phyloP scores from a whole-genome alignment of 495 filamentous ascomycete genomes.

The Neurospora tetrasperma region DNA sequence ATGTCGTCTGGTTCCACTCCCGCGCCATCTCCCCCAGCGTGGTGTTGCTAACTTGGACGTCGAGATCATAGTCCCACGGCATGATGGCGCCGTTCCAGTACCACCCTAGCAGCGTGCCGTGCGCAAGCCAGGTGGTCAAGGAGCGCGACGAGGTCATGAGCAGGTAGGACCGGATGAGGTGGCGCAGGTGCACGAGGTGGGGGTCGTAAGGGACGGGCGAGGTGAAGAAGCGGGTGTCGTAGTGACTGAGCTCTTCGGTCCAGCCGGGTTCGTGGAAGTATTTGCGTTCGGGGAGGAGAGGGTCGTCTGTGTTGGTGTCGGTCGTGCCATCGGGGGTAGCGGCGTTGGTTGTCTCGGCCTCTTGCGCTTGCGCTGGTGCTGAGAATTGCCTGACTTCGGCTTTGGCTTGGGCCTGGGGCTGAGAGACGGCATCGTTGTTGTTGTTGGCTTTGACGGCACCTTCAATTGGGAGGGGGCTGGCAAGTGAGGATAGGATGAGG shows the following conservation, averaged over 20 bases:
- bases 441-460: background rate
- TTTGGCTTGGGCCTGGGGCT: background rate
- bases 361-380: background rate
- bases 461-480: background rate
- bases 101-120: constrained; percentile 81
- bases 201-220: constrained; percentile 49
- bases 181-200: constrained; percentile 50
- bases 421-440: background rate
- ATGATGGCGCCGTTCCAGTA: constrained; percentile 83
- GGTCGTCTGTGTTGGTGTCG: background rate
- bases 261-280: constrained; percentile 50
- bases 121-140: constrained; percentile 78
- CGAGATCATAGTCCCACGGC: constrained; percentile 86
- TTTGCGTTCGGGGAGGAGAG: constrained; percentile 19
- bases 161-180: constrained; percentile 67
- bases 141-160: constrained; percentile 42
- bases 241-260: constrained; percentile 51
- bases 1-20: constrained; percentile 52
- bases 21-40: constrained; percentile 54
- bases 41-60: constrained; percentile 60
- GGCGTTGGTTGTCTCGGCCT: background rate
- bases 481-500: background rate
- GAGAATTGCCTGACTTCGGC: background rate
- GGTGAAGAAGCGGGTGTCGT: constrained; percentile 61
- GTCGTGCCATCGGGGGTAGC: background rate